Percentiles rank a stretch among this genome's conserved stretches.
Conservation (phyloP, 257 asterid species). For the Primulina tabacum region DNA sequence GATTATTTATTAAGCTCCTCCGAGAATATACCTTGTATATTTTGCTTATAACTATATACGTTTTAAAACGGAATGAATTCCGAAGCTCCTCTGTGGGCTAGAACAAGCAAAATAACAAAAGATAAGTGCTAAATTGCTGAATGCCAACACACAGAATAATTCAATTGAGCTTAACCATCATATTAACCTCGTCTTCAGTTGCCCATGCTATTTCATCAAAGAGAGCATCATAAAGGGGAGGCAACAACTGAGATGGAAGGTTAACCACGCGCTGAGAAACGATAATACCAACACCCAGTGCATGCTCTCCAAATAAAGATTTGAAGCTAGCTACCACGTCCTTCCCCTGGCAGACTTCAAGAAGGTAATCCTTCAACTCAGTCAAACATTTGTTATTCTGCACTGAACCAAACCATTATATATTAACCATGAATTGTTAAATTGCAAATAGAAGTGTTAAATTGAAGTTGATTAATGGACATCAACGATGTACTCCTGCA, state of each 20-base stretch:
- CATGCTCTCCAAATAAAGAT: slow-evolving; percentile 45
- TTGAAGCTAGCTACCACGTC: slow-evolving; percentile 41
- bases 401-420: slow-evolving; percentile 15
- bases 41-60: no score
- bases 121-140: slow-evolving; percentile 15
- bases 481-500: slow-evolving; percentile 2
- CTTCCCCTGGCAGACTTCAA: slow-evolving; percentile 49
- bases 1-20: not conserved
- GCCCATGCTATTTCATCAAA: slow-evolving; percentile 96
- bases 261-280: slow-evolving; percentile 83
- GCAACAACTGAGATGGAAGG: slow-evolving; percentile 94
- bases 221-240: slow-evolving; percentile 81
- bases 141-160: not conserved
- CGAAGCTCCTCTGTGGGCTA: no score
- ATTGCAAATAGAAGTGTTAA: not conserved
- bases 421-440: slow-evolving; percentile 16
- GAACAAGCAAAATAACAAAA: no score
- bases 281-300: slow-evolving; percentile 60
- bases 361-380: slow-evolving; percentile 62
- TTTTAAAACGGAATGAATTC: no score
- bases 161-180: slow-evolving; percentile 22
- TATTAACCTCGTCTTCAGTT: slow-evolving; percentile 85
- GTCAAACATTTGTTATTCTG: slow-evolving; percentile 53
- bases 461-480: not conserved
- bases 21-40: slow-evolving; percentile 56